phyloP scores from a whole-genome alignment of 2,329 filamentous ascomycete genomes.

The Pseudogymnoascus sp. region DNA sequence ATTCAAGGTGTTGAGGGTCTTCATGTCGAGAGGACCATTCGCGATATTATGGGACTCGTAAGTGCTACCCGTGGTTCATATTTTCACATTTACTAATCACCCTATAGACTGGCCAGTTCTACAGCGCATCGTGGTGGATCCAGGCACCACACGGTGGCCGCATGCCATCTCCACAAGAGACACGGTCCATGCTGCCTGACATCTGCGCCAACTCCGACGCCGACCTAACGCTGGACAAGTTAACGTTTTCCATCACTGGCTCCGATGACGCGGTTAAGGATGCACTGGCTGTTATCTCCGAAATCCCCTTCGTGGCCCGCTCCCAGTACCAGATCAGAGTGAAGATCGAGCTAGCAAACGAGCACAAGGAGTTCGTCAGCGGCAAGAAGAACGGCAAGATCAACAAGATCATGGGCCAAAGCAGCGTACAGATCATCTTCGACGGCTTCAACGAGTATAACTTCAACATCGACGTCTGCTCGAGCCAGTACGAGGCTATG shows the following conservation, averaged over 20 bases:
- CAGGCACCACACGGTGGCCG: constrained; percentile 62
- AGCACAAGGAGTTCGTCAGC: constrained; percentile 98
- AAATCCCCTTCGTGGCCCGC: constrained; percentile 80
- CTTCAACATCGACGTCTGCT: constrained; percentile 98
- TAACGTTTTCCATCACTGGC: constrained; percentile 87
- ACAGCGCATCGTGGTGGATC: constrained; percentile 94
- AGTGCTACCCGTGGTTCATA: constrained; percentile 28
- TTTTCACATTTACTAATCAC: not conserved
- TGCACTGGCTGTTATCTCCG: constrained; percentile 87
- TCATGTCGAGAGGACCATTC: constrained; percentile 88
- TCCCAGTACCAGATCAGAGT: constrained; percentile 89
- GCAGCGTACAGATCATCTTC: constrained; percentile 98
- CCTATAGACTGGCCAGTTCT: constrained; percentile 85
- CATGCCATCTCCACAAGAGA: constrained; percentile 56
- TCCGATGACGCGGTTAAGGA: constrained; percentile 95
- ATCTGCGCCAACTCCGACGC: constrained; percentile 95
- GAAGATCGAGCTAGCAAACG: constrained; percentile 97
- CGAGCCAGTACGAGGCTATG: constrained; percentile 83
- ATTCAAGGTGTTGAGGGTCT: constrained; percentile 90
- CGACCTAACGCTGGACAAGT: constrained; percentile 88
- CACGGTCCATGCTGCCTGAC: constrained; percentile 84
- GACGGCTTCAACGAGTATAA: constrained; percentile 99
- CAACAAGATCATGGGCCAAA: constrained; percentile 99
- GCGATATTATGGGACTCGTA: constrained; percentile 91
- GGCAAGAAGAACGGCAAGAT: constrained; percentile 99